Evolutionary conservation across 1,284 basidiomycete genomes (phyloP), one percentile per base, ranked within the genome.

Genomic region (Pascua sp.): DNA sequence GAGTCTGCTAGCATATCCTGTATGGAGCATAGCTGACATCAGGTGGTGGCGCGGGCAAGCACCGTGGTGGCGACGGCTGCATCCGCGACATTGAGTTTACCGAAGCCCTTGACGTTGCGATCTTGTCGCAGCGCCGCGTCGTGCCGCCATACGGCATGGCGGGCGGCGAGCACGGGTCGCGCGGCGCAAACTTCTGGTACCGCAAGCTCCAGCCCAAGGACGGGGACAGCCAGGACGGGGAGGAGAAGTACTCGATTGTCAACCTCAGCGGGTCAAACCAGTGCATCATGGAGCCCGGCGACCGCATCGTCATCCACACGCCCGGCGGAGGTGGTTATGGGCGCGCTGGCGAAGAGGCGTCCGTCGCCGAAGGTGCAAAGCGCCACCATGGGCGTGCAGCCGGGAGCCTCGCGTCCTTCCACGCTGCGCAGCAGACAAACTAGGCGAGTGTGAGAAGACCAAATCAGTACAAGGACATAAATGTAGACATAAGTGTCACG

Each of bases 231-330:
- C 32, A 42, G 41, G 18, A 18, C 17, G 40, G n/a, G 1, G 39
- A 43, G 12, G 48, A 53, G 10, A 57, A 82, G 16, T 81, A 91
- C 36, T 79, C 83, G 39, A 40, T 57, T 18, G 87, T 96, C 70
- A 95, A 94, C 70, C 85, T 97, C 47, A 91, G 92, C 32, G 91
- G 92, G 10, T 94, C 94, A 73, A 89, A 88, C 47, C 90, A 89
- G 2, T 83, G 91, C 47, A 84, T 83, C 76, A 93, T 95, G 87
- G 88, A 87, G 47, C 87, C 88, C 64, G 87, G 89, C 5, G 92
- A 96, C 73, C 80, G 82, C 42, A 78, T 94, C 60, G 67, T 90
- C 55, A 86, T 96, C 59, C 85, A 91, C 76, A 96, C 93, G 2
- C 93, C 93, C 0, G 94, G 94, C 1, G 94, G 90, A 7, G 94